Evolutionary conservation across 345 rosid genomes (phyloP), one percentile per base, ranked within the genome.

Genomic region (Crucihimalaya himalaica): DNA sequence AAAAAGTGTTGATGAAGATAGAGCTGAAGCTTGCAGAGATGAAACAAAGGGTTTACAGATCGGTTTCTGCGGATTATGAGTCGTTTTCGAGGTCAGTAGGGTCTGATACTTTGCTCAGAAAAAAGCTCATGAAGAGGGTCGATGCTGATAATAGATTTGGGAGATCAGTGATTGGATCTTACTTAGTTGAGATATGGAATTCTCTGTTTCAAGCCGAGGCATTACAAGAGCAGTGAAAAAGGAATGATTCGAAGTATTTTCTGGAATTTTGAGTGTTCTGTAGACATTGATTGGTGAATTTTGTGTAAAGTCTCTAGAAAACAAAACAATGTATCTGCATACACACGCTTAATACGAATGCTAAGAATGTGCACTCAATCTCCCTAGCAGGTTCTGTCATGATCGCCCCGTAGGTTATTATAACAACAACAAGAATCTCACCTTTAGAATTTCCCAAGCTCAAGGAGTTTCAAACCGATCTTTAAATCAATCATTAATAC

Each of bases 1-100:
- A 35, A 48, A 65, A 23, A n/a, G 34, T 64, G 48, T 64, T 73
- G 58, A 34, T 8, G 57, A 73, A 73, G 63, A 32, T 45, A 32
- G 77, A 72, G 34, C 45, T 72, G 34, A 63, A 63, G 70, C 42
- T 72, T 13, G 69, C 63, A 43, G 56, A 54, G 77, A 43, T 55
- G 57, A 64, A 64, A 48, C 57, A 53, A 13, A 0, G 12, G 11
- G 35, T 73, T 13, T 65, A 64, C 43, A 65, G 42, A 35, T 64
- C 52, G 8, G 58, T 55, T 73, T 65, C 58, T 45, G 71, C 43
- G 2, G 64, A 63, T 73, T 54, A 54, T n/a, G 70, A 65, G 10
- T 43, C 57, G 12, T 16, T 64, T 55, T 43, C 64, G 1, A 64
- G 46, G 65, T 21, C 64, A 21, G 58, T 55, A 53, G 64, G 29